Conservation (phyloP, 2,329 filamentous ascomycete species). For the Alternaria hordeiaustralica region DNA sequence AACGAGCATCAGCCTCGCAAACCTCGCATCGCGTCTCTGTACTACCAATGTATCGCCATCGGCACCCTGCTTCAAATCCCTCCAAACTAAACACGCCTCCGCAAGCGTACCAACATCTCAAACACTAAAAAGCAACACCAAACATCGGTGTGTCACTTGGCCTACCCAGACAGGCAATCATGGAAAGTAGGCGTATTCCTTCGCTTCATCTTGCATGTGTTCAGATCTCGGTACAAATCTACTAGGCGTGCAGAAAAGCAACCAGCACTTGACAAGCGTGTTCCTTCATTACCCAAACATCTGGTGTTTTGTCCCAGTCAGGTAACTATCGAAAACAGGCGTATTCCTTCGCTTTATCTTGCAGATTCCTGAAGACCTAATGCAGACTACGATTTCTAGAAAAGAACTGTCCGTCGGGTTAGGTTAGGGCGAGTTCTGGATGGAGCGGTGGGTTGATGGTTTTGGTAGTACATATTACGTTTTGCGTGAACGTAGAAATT, state of each 20-base stretch:
- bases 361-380: neutral
- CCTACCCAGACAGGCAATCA: constrained; percentile 5
- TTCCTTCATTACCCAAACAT: neutral
- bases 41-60: neutral
- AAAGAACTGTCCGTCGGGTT: neutral
- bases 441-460: neutral
- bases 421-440: neutral
- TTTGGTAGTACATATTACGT: neutral
- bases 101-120: neutral
- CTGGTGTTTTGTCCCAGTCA: neutral
- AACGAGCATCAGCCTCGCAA: neutral
- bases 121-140: neutral
- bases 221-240: neutral
- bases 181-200: constrained; percentile 15
- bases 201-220: constrained; percentile 10
- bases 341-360: constrained; percentile 12
- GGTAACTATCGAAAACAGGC: constrained; percentile 14
- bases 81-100: neutral
- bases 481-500: neutral
- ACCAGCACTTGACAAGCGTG: neutral
- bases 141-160: neutral
- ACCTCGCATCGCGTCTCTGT: neutral
- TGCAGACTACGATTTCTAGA: neutral
- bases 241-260: constrained; percentile 3
- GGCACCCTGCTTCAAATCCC: neutral